Conservation (phyloP, 768 basidiomycete species). For the Russula sp. region DNA sequence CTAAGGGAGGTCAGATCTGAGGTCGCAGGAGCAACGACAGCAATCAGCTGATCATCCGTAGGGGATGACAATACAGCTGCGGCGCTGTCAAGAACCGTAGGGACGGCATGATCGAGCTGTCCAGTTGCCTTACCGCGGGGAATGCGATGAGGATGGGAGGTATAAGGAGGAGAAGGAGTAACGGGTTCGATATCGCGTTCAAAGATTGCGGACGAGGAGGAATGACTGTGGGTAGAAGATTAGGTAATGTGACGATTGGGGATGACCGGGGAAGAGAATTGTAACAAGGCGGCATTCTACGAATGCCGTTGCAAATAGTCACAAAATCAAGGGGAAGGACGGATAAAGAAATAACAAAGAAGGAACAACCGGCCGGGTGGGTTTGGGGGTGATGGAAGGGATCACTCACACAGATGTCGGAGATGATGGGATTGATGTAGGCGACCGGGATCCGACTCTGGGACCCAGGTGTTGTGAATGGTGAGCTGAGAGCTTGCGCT, state of each 20-base stretch:
- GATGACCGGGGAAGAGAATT: not conserved
- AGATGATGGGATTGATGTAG: slow-evolving; percentile 70
- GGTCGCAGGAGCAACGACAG: slow-evolving; percentile 52
- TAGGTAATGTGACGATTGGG: slow-evolving; percentile 3
- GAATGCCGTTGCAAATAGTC: not conserved
- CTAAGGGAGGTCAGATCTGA: slow-evolving; percentile 34
- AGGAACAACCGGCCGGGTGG: not conserved
- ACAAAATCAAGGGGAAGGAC: not conserved
- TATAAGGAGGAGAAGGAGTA: slow-evolving; percentile 35
- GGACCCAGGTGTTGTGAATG: slow-evolving; percentile 43
- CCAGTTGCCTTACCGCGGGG: slow-evolving; percentile 67
- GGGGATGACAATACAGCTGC: slow-evolving; percentile 56
- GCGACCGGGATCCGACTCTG: slow-evolving; percentile 55
- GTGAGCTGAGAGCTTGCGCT: slow-evolving; percentile 36
- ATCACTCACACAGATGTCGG: slow-evolving; percentile 66
- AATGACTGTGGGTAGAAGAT: slow-evolving; percentile 37
- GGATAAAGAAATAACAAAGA: not conserved
- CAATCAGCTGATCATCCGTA: slow-evolving; percentile 43
- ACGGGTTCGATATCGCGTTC: slow-evolving; percentile 83
- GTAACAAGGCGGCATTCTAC: not conserved
- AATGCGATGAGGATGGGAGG: slow-evolving; percentile 61
- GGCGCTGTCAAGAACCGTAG: slow-evolving; percentile 79
- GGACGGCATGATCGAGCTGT: slow-evolving; percentile 70
- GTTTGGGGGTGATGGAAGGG: slow-evolving; percentile 11
- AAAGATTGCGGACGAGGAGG: slow-evolving; percentile 84